Percentiles rank a stretch among this genome's conserved stretches.
These are phyloP conservation scores for Ilyonectria sp. DNA, from an alignment of 2,329 filamentous ascomycete species.

Conservation along the genomic window DNA sequence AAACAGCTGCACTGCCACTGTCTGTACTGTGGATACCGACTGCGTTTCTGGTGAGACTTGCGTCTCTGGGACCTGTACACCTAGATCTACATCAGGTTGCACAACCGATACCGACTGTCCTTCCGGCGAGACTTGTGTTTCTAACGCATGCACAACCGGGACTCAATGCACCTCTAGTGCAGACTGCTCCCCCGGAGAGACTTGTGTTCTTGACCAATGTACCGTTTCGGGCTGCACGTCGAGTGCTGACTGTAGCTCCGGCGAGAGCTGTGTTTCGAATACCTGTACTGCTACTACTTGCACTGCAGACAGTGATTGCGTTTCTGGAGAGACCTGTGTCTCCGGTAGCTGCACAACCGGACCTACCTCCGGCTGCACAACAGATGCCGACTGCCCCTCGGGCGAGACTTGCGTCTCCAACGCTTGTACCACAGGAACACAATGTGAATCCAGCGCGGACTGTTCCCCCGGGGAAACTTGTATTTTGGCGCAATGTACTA, in stretches of 20 bases:
- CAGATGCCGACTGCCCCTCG: neutral
- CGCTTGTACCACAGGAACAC: neutral
- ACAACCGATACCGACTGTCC: neutral
- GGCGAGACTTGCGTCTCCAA: neutral
- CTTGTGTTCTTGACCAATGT: neutral
- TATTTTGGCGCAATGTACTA: neutral
- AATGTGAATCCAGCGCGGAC: neutral
- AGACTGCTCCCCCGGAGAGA: slow-evolving; percentile 7
- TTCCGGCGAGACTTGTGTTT: neutral
- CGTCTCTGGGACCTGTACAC: neutral
- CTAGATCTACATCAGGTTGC: neutral
- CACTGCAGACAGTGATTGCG: neutral
- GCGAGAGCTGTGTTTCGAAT: neutral
- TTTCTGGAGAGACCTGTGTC: slow-evolving; percentile 1
- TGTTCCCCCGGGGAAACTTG: neutral
- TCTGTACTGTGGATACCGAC: neutral
- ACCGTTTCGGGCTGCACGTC: neutral
- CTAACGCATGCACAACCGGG: neutral
- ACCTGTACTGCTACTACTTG: neutral
- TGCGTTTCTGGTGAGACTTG: slow-evolving; percentile 11
- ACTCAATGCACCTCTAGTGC: neutral
- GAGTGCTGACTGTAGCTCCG: neutral
- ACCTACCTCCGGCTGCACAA: neutral
- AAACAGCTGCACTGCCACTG: neutral
- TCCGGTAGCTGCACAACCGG: neutral